Conservation (phyloP, 768 basidiomycete species). For the Tylopilus vinaceipallidus region DNA sequence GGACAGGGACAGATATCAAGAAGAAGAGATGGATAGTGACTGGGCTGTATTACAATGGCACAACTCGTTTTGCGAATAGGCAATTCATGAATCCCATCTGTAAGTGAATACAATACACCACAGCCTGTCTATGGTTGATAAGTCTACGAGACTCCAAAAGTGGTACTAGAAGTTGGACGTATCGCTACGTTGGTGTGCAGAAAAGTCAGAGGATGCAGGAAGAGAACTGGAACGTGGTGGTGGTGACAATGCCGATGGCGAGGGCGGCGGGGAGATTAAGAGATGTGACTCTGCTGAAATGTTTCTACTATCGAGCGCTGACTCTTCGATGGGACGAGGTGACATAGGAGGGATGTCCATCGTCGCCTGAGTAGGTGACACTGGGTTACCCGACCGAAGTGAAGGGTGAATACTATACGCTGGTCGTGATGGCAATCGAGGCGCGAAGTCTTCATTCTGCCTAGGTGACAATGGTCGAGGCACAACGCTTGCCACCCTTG, state of each 20-base stretch:
- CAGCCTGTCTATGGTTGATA: background rate
- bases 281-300: slow-evolving; percentile 7
- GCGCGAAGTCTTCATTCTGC: slow-evolving; percentile 65
- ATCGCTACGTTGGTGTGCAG: slow-evolving; percentile 9
- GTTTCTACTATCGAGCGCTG: slow-evolving; percentile 3
- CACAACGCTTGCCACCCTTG: slow-evolving; percentile 55
- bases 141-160: slow-evolving; percentile 2
- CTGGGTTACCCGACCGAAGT: slow-evolving; percentile 46
- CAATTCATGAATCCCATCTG: background rate
- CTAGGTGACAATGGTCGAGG: slow-evolving; percentile 23
- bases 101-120: slow-evolving; percentile 6
- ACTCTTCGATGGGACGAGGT: slow-evolving; percentile 27
- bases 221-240: slow-evolving; percentile 11
- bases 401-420: slow-evolving; percentile 79
- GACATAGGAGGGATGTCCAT: slow-evolving; percentile 32
- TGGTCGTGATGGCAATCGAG: slow-evolving; percentile 66
- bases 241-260: slow-evolving; percentile 17
- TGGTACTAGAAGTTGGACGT: slow-evolving; percentile 14
- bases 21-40: slow-evolving; percentile 36
- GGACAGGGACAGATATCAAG: slow-evolving; percentile 23
- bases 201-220: slow-evolving; percentile 11
- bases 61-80: slow-evolving; percentile 23
- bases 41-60: slow-evolving; percentile 33
- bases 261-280: slow-evolving; percentile 16
- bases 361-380: slow-evolving; percentile 46